Evolutionary conservation across 1,139 yeast genomes (phyloP).

Genomic region (Fermentozyma sake): DNA sequence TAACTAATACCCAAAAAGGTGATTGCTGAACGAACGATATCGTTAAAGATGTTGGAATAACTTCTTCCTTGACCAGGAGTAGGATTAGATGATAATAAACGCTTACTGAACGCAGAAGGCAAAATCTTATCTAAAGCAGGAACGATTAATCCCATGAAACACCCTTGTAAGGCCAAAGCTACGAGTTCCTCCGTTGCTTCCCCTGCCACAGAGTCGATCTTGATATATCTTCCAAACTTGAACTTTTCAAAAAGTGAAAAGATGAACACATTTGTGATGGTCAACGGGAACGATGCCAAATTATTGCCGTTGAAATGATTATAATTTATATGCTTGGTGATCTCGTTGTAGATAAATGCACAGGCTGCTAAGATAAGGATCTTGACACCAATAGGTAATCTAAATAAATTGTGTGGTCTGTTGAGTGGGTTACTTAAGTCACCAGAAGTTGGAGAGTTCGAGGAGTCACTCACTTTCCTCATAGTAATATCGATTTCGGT

Average conservation of each 20-base stretch:
- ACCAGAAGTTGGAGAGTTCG: neutral
- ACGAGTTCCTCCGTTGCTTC: slow-evolving; percentile 19
- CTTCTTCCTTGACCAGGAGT: slow-evolving; percentile 23
- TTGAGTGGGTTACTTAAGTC: neutral
- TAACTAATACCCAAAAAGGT: slow-evolving; percentile 82
- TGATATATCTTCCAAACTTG: slow-evolving; percentile 15
- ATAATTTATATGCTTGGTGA: slow-evolving; percentile 48
- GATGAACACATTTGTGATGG: slow-evolving; percentile 31
- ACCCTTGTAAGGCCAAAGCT: slow-evolving; percentile 46
- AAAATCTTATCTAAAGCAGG: slow-evolving; percentile 55
- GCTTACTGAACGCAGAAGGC: slow-evolving; percentile 29
- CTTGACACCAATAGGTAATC: slow-evolving; percentile 15
- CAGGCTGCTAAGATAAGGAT: slow-evolving; percentile 34
- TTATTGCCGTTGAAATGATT: slow-evolving; percentile 26
- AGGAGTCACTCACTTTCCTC: neutral
- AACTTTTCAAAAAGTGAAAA: slow-evolving; percentile 27
- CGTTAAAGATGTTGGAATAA: slow-evolving; percentile 30
- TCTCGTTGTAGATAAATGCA: slow-evolving; percentile 48
- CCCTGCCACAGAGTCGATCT: slow-evolving; percentile 5
- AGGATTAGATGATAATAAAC: slow-evolving; percentile 17
- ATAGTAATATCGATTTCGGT: slow-evolving; percentile 3
- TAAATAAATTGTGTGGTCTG: neutral
- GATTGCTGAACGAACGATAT: slow-evolving; percentile 53
- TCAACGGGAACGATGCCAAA: slow-evolving; percentile 20
- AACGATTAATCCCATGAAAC: slow-evolving; percentile 56